Percentiles rank a stretch among this genome's conserved stretches.
These are phyloP conservation scores for Panellus pusillus DNA, from an alignment of 768 basidiomycete species.

Conservation along the genomic window DNA sequence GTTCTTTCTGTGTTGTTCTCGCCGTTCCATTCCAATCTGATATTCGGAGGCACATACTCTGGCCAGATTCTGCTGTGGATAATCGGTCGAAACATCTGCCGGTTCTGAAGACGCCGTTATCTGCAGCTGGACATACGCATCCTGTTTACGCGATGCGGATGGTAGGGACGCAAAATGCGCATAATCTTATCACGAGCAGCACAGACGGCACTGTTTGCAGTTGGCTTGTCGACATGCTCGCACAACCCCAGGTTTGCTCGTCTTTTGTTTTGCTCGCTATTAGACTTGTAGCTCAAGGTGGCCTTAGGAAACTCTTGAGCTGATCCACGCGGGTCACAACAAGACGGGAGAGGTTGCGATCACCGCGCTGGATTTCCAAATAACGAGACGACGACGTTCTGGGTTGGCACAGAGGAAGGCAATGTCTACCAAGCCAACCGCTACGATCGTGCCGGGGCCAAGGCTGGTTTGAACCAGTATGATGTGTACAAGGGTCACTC, in stretches of 20 bases:
- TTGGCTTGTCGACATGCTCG: constrained; percentile 98
- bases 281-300: background rate
- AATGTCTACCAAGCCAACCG: constrained; percentile 96
- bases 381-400: constrained; percentile 96
- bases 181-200: constrained; percentile 94
- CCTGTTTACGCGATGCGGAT: constrained; percentile 98
- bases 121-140: constrained; percentile 96
- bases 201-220: constrained; percentile 97
- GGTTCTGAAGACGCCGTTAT: constrained; percentile 93
- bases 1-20: constrained; percentile 96
- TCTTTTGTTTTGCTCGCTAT: background rate
- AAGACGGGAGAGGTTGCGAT: constrained; percentile 97
- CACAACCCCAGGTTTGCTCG: constrained; percentile 82
- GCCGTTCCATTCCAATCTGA: constrained; percentile 94
- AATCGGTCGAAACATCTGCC: constrained; percentile 96
- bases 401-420: constrained; percentile 98
- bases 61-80: constrained; percentile 98
- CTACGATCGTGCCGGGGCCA: constrained; percentile 94
- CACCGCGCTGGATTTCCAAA: constrained; percentile 90
- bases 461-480: constrained; percentile 91
- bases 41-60: constrained; percentile 99
- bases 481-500: constrained; percentile 93
- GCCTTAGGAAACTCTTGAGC: constrained; percentile 85
- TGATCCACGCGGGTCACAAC: constrained; percentile 86
- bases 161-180: constrained; percentile 98